Evolutionary conservation across 495 filamentous ascomycete genomes (phyloP), one percentile per base, ranked within the genome.

Genomic region (Amorphotheca resinae): DNA sequence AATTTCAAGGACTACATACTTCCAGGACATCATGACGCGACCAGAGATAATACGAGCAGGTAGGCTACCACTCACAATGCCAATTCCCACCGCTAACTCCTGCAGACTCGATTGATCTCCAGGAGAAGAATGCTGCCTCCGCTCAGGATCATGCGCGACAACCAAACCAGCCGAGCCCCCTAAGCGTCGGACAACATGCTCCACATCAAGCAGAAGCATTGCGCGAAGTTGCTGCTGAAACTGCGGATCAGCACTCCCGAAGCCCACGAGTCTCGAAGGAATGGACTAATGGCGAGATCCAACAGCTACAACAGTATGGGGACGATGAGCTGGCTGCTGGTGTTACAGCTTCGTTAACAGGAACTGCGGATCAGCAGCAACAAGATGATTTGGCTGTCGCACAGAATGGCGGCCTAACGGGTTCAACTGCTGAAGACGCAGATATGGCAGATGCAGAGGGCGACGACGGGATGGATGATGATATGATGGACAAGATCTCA

Each of bases 401-500:
- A 53, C 69, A 71, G 61, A 74, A 69, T 66, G 59, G 74, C 46
- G 72, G 69, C 23, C 50, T 60, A 35, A 51, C 58, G 9, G 64
- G 58, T 20, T 55, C 49, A 8, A 45, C 42, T 8, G 46, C 49
- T 17, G 70, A 74, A 37, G 73, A 82, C 46, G 70, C 68, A 38
- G 84, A 83, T 44, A 70, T 84, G 49, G 77, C 67, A 31, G 84
- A 87, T 51, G 70, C 73, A 28, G 87, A 87, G 51, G 73, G 72
- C 39, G 85, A 89, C 55, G 79, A 84, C 49, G 66, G 76, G 42
- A 58, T 84, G 59, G 80, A 84, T 51, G 91, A 96, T 57, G 83
- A 88, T 67, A 66, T 84, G 69, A 84, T 89, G 80, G 91, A 95
- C 66, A 89, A 89, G 63, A 93, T 98, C 35, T 95, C 87, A 37